Evolutionary conservation across 768 basidiomycete genomes (phyloP), one percentile per base, ranked within the genome.

Genomic region (Trametes cingulata): DNA sequence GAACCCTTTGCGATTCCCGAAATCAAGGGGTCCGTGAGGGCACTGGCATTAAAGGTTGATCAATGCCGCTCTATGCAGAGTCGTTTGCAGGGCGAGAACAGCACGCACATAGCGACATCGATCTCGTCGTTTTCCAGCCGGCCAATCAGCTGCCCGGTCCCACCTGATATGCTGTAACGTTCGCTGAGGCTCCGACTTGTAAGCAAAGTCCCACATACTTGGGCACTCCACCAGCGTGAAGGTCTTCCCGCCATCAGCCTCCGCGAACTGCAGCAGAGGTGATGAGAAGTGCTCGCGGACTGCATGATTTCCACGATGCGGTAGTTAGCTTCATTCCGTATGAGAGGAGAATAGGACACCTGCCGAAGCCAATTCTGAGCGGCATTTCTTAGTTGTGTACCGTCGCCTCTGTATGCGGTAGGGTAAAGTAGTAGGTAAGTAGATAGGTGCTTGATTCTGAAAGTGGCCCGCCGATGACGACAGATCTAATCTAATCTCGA

Each of bases 1-100:
- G 90, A 90, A 1, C 94, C 93, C 56, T 94, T 95, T 7, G 93
- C 93, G 55, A 97, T 91, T 0, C 95, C 95, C 50, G 93, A 90
- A 63, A 97, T 93, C 29, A 98, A 76, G 0, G 91, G 83, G 68
- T 96, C 95, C 1, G 95, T 97, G 48, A 98, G 83, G 0, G 93
- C 93, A 69, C 93, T 92, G 62, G 29, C 10, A 33, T n/a, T n/a
- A 10, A 10, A 4, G 29, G 10, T 33, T 33, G 4, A 33, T 4
- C 10, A 33, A 5, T 5, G 10, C 6, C 29, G 4, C 29, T 33
- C 29, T 33, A 33, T 33, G 10, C 10, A 19, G 4, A 19, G n/a
- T 8, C 3, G 48, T 7, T 36, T n/a, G 48, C 17, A 35, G 9
- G 6, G 29, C 29, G 10, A 10, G 6, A 33, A 4, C 29, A 29